Conservation (phyloP, 495 filamentous ascomycete genomes). For the Lophium mytilinum region DNA sequence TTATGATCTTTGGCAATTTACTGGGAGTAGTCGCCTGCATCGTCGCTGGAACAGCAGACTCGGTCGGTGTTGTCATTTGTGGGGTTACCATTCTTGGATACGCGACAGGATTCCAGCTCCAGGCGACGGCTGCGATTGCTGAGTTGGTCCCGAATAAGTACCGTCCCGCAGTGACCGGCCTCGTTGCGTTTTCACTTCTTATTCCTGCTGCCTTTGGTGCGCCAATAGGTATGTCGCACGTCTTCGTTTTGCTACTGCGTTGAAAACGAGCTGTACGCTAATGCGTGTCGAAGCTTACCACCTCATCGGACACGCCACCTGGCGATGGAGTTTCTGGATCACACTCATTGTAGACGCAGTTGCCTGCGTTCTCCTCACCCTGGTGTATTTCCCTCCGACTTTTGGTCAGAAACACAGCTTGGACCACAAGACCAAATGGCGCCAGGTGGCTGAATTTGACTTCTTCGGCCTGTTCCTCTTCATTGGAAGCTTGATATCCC, state of each 20-base stretch:
- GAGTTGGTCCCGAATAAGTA: not conserved
- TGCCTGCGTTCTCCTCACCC: not conserved
- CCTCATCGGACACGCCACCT: not conserved
- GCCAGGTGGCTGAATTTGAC: not conserved
- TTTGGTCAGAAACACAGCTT: slow-evolving; percentile 1
- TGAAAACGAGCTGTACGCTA: not conserved
- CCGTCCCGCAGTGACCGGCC: not conserved
- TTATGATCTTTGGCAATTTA: not conserved
- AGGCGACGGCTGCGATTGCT: not conserved
- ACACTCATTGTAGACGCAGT: not conserved
- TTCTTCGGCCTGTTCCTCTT: slow-evolving; percentile 1
- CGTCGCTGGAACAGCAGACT: slow-evolving; percentile 15
- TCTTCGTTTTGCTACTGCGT: not conserved
- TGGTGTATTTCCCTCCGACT: not conserved
- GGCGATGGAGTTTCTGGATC: slow-evolving; percentile 3
- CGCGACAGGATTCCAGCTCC: not conserved
- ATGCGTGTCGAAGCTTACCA: not conserved
- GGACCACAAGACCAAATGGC: slow-evolving; percentile 2
- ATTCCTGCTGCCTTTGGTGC: not conserved
- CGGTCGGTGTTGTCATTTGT: slow-evolving; percentile 2
- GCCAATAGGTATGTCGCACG: not conserved
- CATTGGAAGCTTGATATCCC: not conserved
- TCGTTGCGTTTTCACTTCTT: not conserved
- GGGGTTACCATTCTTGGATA: not conserved
- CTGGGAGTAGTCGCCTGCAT: slow-evolving; percentile 7